Evolutionary conservation across 2,329 filamentous ascomycete genomes (phyloP), one percentile per base, ranked within the genome.

Genomic region (Paracoccidioides lutzii): DNA sequence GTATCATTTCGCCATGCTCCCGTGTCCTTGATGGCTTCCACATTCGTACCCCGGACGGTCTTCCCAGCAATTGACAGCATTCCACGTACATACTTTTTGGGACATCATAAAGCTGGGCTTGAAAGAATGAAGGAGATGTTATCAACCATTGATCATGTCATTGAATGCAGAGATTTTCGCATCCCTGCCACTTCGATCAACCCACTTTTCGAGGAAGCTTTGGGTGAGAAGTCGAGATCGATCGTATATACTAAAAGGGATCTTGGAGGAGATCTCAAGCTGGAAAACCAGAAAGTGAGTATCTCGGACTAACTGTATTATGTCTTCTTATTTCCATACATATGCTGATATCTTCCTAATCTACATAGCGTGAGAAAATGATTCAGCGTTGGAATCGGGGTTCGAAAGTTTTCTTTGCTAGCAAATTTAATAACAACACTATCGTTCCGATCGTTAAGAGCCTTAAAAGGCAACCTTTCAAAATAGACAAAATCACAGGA

Each of bases 101-200:
- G 93, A 59, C 93, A 98, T 73, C 93, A 98, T 76, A 81, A 82
- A 58, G 80, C 87, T 8, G 93, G 88, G 14, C 77, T 95, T 37
- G 76, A 80, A 50, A 85, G 87, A 68, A 95, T 97, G 85, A 87
- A 88, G 68, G 81, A 81, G 42, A 79, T 87, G 67, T 80, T 98
- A 51, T 82, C 84, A 33, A 83, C 82, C 59, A 87, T 96, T 64
- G 87, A 90, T 65, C 82, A 97, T 45, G 82, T 98, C 54, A 81
- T 98, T 66, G 93, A 98, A 75, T 96, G 90, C 70, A 87, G 93
- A 66, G 93, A 98, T 75, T 90, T 90, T 68, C 85, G 93, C 50
- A 84, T 95, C 0, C 93, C 93, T 0, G 74, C 97, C 8, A 90
- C 90, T 0, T 93, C 88, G 3, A 83, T 88, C 62, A 98, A 98